Evolutionary conservation across 768 basidiomycete species (phyloP).

Genomic region (Tephrocybe sp.): DNA sequence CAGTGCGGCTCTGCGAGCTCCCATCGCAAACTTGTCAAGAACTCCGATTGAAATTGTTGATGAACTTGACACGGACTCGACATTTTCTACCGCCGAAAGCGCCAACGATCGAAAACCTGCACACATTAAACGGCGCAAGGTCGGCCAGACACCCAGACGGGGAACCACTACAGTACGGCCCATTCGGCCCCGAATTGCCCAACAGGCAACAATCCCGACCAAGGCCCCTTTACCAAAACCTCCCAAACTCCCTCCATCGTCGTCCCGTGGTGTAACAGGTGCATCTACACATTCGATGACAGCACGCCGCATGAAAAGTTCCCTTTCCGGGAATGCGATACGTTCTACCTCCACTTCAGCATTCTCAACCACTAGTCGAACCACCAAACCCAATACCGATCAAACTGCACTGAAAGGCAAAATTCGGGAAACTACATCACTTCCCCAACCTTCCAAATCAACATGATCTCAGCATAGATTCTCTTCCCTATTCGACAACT

Average conservation of each 20-base stretch:
- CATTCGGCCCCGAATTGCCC: slow-evolving; percentile 17
- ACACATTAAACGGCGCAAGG: slow-evolving; percentile 32
- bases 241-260: slow-evolving; percentile 8
- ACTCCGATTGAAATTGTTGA: background rate
- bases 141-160: slow-evolving; percentile 19
- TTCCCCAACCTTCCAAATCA: slow-evolving; percentile 2
- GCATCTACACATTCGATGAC: slow-evolving; percentile 4
- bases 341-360: slow-evolving; percentile 5
- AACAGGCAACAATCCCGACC: slow-evolving; percentile 8
- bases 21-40: background rate
- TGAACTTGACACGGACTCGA: slow-evolving; percentile 13
- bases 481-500: background rate
- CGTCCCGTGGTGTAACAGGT: slow-evolving; percentile 8
- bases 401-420: background rate
- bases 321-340: background rate
- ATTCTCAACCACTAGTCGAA: background rate
- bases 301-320: background rate
- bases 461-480: slow-evolving; percentile 5
- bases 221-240: slow-evolving; percentile 11
- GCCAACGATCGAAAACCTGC: slow-evolving; percentile 20
- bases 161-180: slow-evolving; percentile 11
- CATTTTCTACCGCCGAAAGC: slow-evolving; percentile 16
- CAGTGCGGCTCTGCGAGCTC: background rate
- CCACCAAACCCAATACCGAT: background rate
- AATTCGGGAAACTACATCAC: background rate